These are phyloP conservation scores for Cryptosporidium felis DNA, from an alignment of 169 alveolate species.

Conservation along the genomic window DNA sequence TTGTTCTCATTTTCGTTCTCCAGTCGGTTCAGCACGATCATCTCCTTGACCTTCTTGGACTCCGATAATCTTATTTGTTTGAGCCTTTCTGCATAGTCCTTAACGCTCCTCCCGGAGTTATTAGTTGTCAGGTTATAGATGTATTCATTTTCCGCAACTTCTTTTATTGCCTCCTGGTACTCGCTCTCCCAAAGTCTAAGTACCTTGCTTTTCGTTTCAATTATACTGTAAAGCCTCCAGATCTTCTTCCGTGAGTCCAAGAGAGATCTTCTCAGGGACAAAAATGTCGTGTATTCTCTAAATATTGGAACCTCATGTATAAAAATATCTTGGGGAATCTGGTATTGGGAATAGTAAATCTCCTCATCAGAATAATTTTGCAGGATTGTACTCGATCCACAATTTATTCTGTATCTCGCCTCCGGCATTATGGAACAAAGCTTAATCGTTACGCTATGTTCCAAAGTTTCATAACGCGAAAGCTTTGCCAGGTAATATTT, in stretches of 20 bases:
- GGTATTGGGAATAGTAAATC: conserved; percentile 31
- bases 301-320: not conserved
- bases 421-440: conserved; percentile 39
- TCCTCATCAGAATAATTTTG: conserved; percentile 52
- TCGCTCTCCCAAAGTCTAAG: conserved; percentile 43
- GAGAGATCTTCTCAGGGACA: conserved; percentile 32
- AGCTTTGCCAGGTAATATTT: conserved; percentile 37
- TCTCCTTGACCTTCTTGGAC: conserved; percentile 19
- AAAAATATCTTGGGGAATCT: conserved; percentile 12
- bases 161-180: conserved; percentile 48
- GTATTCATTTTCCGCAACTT: conserved; percentile 38
- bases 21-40: conserved; percentile 3
- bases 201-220: conserved; percentile 38
- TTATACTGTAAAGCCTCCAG: conserved; percentile 41
- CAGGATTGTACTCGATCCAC: not conserved
- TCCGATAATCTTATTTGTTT: conserved; percentile 26
- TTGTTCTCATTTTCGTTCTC: not conserved
- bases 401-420: conserved; percentile 10
- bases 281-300: conserved; percentile 3
- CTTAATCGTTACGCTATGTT: conserved; percentile 1
- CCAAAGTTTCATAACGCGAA: conserved; percentile 32
- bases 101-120: conserved; percentile 6
- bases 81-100: conserved; percentile 36
- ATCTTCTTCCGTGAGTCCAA: conserved; percentile 20
- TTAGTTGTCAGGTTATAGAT: conserved; percentile 2